Base-by-base conservation (phyloP, 2,329 filamentous ascomycete genomes). In the Claviceps purpurea region DNA sequence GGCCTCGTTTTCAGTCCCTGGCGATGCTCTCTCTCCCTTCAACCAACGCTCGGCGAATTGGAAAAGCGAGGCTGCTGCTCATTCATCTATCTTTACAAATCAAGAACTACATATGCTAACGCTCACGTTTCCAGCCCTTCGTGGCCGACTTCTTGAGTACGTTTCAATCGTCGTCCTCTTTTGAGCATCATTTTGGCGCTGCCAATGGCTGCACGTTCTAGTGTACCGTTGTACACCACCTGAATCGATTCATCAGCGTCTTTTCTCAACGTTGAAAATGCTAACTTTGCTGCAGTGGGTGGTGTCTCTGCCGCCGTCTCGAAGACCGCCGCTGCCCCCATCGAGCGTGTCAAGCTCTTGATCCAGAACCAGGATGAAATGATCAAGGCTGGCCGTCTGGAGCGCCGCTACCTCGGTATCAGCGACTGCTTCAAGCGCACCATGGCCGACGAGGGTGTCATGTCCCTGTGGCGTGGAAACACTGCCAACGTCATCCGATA, bases 281-380 rank as follows among this genome's bases (percentile, higher is more conserved):
- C 58, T 61, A 48, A 62, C 55, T 6, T 50, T 11, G 43, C 10
- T 65, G 69, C 65, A 95, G 89, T 98, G 93, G 93, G 93, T 86
- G 93, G 93, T 96, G 86, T 98, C 66, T 96, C 93, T 71, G 93
- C 93, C 76, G 93, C 93, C 76, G 90, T 98, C 85, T 98, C 93
- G 73, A 98, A 98, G 89, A 98, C 93, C 65, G 93, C 93, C 70
- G 93, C 93, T 72, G 93, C 93, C 78, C 93, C 93, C 77, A 98
- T 98, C 68, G 93, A 98, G 90, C 93, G 93, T 89, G 86, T 98
- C 79, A 98, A 98, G 90, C 93, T 98, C 72, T 88, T 98, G 71
- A 94, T 98, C 80, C 93, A 98, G 84, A 98, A 98, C 82, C 93
- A 98, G 93, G 93, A 98, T 93, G 93, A 98, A 84, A 98, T 98